Evolutionary conservation across 2,329 filamentous ascomycete species (phyloP).

Genomic region (Sporothrix variecibatus): DNA sequence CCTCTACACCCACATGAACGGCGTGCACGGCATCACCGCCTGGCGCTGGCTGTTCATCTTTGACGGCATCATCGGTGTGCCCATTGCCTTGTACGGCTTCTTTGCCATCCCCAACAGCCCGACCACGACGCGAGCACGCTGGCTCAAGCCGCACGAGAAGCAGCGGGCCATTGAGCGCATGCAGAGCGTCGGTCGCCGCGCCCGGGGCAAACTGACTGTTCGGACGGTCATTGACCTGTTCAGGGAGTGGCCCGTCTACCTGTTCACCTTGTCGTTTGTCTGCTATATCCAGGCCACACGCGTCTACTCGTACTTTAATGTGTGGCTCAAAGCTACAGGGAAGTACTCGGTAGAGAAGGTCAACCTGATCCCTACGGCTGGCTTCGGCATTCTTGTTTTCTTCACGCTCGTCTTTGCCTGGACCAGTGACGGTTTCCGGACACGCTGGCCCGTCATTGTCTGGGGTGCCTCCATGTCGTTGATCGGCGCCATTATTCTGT

Average conservation of each 20-base stretch:
- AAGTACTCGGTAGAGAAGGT: constrained; percentile 49
- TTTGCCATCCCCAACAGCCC: constrained; percentile 33
- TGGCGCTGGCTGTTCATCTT: constrained; percentile 47
- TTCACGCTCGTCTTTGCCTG: constrained; percentile 54
- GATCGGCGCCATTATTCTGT: constrained; percentile 27
- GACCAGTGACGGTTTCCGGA: constrained; percentile 52
- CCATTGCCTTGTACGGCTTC: constrained; percentile 33
- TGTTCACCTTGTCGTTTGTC: constrained; percentile 26
- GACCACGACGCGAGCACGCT: constrained; percentile 23
- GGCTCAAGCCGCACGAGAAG: constrained; percentile 24
- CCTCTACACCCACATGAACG: constrained; percentile 41
- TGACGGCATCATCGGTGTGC: constrained; percentile 38
- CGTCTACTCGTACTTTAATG: constrained; percentile 30
- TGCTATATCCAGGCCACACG: constrained; percentile 28
- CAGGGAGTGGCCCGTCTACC: constrained; percentile 29
- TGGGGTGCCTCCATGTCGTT: constrained; percentile 24
- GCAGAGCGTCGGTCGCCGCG: constrained; percentile 17
- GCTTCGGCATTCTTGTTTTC: constrained; percentile 37
- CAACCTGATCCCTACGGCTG: constrained; percentile 47
- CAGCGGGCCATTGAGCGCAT: constrained; percentile 26
- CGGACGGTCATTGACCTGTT: constrained; percentile 17
- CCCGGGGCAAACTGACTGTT: not conserved
- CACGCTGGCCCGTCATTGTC: constrained; percentile 53
- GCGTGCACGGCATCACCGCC: constrained; percentile 38
- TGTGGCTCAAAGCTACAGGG: constrained; percentile 35